Evolutionary conservation across 2,329 filamentous ascomycete genomes (phyloP).

Genomic region (Ceratocystis papillata): DNA sequence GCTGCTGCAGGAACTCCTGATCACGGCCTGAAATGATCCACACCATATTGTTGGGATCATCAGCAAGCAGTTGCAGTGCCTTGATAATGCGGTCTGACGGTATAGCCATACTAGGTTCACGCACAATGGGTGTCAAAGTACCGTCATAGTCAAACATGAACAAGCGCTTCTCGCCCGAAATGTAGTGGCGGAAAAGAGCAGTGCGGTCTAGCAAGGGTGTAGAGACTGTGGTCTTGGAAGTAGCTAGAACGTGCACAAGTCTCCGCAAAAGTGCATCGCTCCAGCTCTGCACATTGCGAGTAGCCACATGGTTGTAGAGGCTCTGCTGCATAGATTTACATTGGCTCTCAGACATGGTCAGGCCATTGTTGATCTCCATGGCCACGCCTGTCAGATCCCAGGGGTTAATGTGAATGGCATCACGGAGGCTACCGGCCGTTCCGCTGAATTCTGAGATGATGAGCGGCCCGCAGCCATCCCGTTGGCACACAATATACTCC

Average conservation of each 20-base stretch:
- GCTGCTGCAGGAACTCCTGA: slow-evolving; percentile 78
- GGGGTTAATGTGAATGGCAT: slow-evolving; percentile 91
- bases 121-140: slow-evolving; percentile 88
- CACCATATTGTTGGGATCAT: slow-evolving; percentile 74
- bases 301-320: slow-evolving; percentile 74
- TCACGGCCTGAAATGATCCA: slow-evolving; percentile 98
- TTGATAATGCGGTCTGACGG: slow-evolving; percentile 74
- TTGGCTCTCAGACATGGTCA: slow-evolving; percentile 60
- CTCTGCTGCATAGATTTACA: slow-evolving; percentile 59
- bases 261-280: slow-evolving; percentile 67
- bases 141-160: slow-evolving; percentile 99
- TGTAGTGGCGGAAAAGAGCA: slow-evolving; percentile 62
- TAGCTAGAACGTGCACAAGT: slow-evolving; percentile 67
- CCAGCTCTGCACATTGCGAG: slow-evolving; percentile 79
- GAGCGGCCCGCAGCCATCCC: slow-evolving; percentile 71
- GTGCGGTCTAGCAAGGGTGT: slow-evolving; percentile 74
- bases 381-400: slow-evolving; percentile 85
- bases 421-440: slow-evolving; percentile 72
- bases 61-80: slow-evolving; percentile 66
- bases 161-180: slow-evolving; percentile 62
- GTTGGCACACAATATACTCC: slow-evolving; percentile 89
- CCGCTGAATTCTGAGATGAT: slow-evolving; percentile 96
- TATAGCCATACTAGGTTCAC: slow-evolving; percentile 78
- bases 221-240: slow-evolving; percentile 60
- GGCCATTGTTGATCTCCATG: slow-evolving; percentile 66